Evolutionary conservation across 495 filamentous ascomycete genomes (phyloP).

Genomic region (Podospora tetraspora): DNA sequence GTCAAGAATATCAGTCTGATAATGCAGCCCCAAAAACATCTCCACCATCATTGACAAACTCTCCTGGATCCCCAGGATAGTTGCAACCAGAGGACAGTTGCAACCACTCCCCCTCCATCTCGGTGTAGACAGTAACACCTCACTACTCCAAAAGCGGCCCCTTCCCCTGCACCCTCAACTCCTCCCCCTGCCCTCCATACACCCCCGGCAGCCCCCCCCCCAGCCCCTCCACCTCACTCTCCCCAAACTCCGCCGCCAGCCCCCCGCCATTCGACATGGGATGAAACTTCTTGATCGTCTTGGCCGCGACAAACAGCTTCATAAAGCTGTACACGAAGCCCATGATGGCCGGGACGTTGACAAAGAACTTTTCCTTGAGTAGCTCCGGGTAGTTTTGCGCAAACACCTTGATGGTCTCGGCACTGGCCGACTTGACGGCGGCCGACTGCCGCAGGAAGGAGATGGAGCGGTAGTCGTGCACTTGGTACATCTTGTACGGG

Average conservation of each 20-base stretch:
- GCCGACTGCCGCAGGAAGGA: constrained; percentile 73
- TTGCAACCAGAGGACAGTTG: no score
- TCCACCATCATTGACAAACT: no score
- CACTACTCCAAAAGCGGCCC: constrained; percentile 22
- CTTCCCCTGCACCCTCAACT: constrained; percentile 36
- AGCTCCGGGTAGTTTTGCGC: constrained; percentile 78
- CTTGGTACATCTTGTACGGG: constrained; percentile 80
- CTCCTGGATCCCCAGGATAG: no score
- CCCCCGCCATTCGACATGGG: constrained; percentile 71
- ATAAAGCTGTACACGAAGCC: constrained; percentile 76
- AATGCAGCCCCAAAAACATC: background rate
- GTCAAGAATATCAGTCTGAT: background rate
- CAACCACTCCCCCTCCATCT: background rate
- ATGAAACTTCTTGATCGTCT: constrained; percentile 81
- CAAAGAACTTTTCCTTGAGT: constrained; percentile 82
- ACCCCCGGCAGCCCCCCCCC: constrained; percentile 58
- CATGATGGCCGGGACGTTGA: constrained; percentile 85
- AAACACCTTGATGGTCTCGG: constrained; percentile 74
- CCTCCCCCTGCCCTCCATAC: constrained; percentile 67
- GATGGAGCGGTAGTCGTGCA: constrained; percentile 84
- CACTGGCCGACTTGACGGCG: constrained; percentile 61
- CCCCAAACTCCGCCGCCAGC: constrained; percentile 57
- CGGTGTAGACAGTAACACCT: background rate
- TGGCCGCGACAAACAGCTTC: constrained; percentile 70
- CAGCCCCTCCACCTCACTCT: constrained; percentile 42